A percentile compares a stretch with the other conserved stretches of the same genome.
phyloP scores from a whole-genome alignment of 352 stramenopile species.

The Phytopythium mirpurense region DNA sequence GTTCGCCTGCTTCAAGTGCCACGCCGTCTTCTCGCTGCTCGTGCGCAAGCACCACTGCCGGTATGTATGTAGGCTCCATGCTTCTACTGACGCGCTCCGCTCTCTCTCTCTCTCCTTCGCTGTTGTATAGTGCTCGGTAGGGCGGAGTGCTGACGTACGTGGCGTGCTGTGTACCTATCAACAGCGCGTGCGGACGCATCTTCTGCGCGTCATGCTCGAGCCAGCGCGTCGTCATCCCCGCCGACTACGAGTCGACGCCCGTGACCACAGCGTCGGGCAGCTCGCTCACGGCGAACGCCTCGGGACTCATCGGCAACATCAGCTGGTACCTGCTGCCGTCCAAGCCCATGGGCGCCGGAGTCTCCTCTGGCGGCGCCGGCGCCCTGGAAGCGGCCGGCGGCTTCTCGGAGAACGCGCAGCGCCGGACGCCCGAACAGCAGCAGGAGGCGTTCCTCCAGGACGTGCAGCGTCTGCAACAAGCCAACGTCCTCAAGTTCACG shows the following conservation, averaged over 20 bases:
- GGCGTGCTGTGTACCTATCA: too few relatives aligned
- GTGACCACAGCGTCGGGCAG: conserved; percentile 50
- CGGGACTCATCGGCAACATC: conserved; percentile 76
- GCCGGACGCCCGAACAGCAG: conserved; percentile 33
- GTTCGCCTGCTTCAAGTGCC: conserved; percentile 84
- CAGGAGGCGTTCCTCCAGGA: conserved; percentile 73
- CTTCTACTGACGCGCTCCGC: too few relatives aligned
- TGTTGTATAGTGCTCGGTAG: too few relatives aligned
- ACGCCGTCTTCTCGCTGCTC: conserved; percentile 73
- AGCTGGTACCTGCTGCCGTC: conserved; percentile 78
- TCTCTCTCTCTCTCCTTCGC: too few relatives aligned
- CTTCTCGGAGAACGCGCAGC: conserved; percentile 14
- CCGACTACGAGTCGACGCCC: conserved; percentile 72
- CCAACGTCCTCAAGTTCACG: conserved; percentile 74
- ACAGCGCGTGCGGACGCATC: conserved; percentile 68
- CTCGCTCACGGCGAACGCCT: conserved; percentile 66
- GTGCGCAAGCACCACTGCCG: conserved; percentile 82
- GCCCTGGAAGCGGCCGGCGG: conserved; percentile 6
- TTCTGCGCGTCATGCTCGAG: conserved; percentile 79
- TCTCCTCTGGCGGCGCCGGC: neutral
- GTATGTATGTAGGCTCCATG: too few relatives aligned
- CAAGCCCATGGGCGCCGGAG: conserved; percentile 19
- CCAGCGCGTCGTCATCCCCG: conserved; percentile 77
- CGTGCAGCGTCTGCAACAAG: conserved; percentile 54
- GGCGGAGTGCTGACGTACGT: neutral